These are phyloP conservation scores for Ananas comosus DNA, from an alignment of 176 grass and related monocot genomes.

Conservation along the genomic window DNA sequence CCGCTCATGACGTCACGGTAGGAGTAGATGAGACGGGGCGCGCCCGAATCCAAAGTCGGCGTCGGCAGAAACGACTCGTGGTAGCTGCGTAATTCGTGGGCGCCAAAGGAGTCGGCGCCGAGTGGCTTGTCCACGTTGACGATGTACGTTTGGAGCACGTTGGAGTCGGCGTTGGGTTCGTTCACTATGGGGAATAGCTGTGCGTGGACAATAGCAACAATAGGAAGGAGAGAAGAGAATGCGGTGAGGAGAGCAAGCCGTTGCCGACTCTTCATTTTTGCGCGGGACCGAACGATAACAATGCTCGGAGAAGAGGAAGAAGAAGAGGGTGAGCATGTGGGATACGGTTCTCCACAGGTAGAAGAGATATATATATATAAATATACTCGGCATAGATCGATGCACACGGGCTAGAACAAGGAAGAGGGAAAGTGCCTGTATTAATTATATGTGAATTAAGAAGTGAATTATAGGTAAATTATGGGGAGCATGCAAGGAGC, in stretches of 20 bases:
- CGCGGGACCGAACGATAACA: no score
- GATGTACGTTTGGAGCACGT: not conserved
- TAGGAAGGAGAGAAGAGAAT: not conserved
- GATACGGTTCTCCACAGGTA: no score
- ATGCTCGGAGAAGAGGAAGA: no score
- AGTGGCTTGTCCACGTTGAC: not conserved
- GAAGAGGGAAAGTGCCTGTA: no score
- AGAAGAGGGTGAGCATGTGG: no score
- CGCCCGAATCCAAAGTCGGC: slow-evolving; percentile 25
- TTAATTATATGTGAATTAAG: no score
- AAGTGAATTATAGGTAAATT: no score
- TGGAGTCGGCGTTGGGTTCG: not conserved
- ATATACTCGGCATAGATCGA: no score
- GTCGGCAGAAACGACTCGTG: slow-evolving; percentile 55
- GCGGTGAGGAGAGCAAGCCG: not conserved
- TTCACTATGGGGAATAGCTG: not conserved
- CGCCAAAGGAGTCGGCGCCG: not conserved
- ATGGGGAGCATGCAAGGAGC: no score
- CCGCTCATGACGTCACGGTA: slow-evolving; percentile 59
- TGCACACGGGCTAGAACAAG: no score
- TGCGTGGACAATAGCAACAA: not conserved
- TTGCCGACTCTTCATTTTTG: no score
- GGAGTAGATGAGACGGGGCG: slow-evolving; percentile 47
- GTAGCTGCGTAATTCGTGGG: slow-evolving; percentile 10
- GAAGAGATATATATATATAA: no score